Evolutionary conservation across 208 protist species (phyloP), one percentile per base, ranked within the genome.

Genomic region (Herpetomonas tarakana): DNA sequence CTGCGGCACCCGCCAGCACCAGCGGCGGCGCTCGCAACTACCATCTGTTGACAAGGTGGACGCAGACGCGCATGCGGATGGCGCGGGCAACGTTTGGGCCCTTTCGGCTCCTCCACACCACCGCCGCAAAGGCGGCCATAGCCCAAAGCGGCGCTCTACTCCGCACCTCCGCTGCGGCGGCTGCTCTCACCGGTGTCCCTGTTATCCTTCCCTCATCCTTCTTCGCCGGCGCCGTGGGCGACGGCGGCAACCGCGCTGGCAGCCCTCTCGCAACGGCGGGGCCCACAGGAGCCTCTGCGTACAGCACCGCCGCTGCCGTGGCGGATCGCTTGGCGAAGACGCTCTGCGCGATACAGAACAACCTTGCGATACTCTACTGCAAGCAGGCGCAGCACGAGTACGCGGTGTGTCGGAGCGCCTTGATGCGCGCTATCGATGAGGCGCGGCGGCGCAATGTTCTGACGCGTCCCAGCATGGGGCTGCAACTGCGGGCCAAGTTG

Each of bases 281-380:
- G n/a, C n/a, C n/a, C n/a, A n/a, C n/a, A n/a, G n/a, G n/a, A n/a
- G n/a, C n/a, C n/a, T n/a, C n/a, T n/a, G n/a, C n/a, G n/a, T n/a
- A n/a, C 35, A 41, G 35, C 35, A 41, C 9, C 35, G 35, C 35
- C 35, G 14, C 35, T 14, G 14, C 35, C 9, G 14, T 14, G 35
- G 45, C 49, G 26, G 62, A 69, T 16, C 57, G 59, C 21, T 51
- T 81, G 28, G 59, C 62, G 53, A 69, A 70, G 65, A 60, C 65
- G 11, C 68, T 81, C 3, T 71, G 65, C 51, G 59, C 64, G 7
- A 68, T 81, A 16, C 61, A 70, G 31, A 81, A 81, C 62, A 81
- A 73, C 62, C 67, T 76, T 27, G 74, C 74, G 35, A 70, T 65
- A 26, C 45, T 75, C n/a, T 72, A 68, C 52, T 81, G 68, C 47